Conservation (phyloP, 306 rosid species). For the Amphicarpaea edgeworthii region DNA sequence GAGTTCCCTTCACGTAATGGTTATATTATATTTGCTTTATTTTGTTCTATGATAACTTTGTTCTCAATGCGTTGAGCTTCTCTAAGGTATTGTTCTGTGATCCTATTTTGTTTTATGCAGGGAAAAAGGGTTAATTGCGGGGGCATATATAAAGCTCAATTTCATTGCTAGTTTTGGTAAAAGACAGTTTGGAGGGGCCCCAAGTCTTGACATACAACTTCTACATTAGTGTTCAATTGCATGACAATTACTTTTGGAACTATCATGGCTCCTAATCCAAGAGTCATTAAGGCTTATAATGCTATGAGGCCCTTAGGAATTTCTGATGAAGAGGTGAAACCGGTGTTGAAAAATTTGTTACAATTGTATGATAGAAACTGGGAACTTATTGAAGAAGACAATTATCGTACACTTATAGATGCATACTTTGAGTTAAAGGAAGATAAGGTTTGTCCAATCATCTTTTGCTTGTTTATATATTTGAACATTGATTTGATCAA, state of each 20-base stretch:
- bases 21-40: conserved; percentile 24
- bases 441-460: conserved; percentile 56
- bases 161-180: conserved; percentile 34
- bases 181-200: conserved; percentile 22
- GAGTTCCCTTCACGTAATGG: conserved; percentile 12
- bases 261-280: conserved; percentile 58
- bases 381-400: conserved; percentile 79
- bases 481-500: conserved; percentile 8
- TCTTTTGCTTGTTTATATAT: conserved; percentile 31
- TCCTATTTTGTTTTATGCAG: conserved; percentile 21
- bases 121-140: background rate
- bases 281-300: conserved; percentile 52
- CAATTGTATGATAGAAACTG: conserved; percentile 55
- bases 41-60: conserved; percentile 6
- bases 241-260: conserved; percentile 36
- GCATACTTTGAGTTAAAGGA: conserved; percentile 76
- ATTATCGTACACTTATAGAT: conserved; percentile 69
- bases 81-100: conserved; percentile 12
- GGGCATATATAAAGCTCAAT: conserved; percentile 30
- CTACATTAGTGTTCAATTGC: conserved; percentile 30
- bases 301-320: conserved; percentile 66
- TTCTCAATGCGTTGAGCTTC: conserved; percentile 21
- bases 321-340: conserved; percentile 58
- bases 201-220: conserved; percentile 27
- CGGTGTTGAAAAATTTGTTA: conserved; percentile 57